Conservation (phyloP, 2,329 filamentous ascomycete species). For the Alternaria alternata region DNA sequence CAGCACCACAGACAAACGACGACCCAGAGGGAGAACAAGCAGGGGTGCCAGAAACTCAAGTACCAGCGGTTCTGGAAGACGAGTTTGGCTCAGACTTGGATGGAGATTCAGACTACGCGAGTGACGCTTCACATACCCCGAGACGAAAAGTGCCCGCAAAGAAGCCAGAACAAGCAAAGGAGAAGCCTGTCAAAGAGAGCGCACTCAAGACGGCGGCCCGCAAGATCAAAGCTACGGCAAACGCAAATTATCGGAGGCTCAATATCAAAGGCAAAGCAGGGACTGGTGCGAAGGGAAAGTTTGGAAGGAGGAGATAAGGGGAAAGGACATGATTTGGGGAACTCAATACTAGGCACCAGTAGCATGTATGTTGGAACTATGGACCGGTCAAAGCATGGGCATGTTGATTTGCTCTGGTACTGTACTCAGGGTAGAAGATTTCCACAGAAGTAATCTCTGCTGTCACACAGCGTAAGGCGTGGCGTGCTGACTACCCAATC, state of each 20-base stretch:
- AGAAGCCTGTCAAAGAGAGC: constrained; percentile 33
- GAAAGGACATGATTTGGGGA: neutral
- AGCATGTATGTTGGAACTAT: neutral
- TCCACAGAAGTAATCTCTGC: constrained; percentile 8
- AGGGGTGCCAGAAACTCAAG: constrained; percentile 45
- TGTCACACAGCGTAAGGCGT: constrained; percentile 11
- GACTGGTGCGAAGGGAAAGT: constrained; percentile 50
- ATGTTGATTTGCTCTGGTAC: neutral
- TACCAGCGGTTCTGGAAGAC: constrained; percentile 41
- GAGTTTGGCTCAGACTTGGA: constrained; percentile 43
- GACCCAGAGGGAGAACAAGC: constrained; percentile 52
- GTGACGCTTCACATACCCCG: constrained; percentile 48
- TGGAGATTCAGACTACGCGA: constrained; percentile 54
- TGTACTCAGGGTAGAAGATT: constrained; percentile 1
- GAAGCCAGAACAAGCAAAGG: constrained; percentile 14
- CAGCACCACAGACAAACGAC: constrained; percentile 30
- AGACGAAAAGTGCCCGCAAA: constrained; percentile 38
- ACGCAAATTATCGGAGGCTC: constrained; percentile 58
- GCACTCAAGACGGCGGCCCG: constrained; percentile 50
- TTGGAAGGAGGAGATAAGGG: constrained; percentile 44
- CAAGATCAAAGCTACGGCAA: constrained; percentile 57
- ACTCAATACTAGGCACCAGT: neutral
- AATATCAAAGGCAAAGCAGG: constrained; percentile 61
- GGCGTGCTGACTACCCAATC: constrained; percentile 12
- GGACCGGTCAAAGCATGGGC: neutral